phyloP scores from a whole-genome alignment of 129 eudicot species.

The Logfia minima region DNA sequence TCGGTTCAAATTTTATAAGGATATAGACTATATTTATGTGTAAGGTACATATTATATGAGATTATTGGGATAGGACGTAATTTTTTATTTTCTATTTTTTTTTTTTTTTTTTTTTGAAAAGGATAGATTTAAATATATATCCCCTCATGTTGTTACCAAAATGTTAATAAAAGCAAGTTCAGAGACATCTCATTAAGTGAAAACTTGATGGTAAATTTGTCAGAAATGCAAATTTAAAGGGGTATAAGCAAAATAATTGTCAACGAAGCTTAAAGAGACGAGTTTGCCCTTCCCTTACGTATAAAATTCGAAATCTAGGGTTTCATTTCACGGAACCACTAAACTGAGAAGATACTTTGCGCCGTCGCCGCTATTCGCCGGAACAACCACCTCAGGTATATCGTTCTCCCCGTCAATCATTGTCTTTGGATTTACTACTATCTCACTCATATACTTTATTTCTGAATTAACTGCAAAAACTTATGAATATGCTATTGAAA shows the following conservation, averaged over 20 bases:
- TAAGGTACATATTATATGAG: no score
- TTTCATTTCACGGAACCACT: not conserved
- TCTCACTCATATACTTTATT: not conserved
- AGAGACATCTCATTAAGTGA: not conserved
- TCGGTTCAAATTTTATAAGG: no score
- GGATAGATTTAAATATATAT: no score
- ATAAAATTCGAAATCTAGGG: not conserved
- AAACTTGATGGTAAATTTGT: not conserved
- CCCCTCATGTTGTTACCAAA: no score
- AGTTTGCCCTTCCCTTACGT: not conserved
- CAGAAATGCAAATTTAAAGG: not conserved
- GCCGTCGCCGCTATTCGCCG: not conserved
- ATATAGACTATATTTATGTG: no score
- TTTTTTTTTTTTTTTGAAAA: no score
- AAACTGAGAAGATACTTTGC: not conserved
- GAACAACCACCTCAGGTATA: not conserved
- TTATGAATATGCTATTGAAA: not conserved
- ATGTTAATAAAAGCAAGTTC: no score
- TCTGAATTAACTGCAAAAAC: not conserved
- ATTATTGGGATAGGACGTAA: no score
- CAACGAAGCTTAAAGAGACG: not conserved
- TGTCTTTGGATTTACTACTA: not conserved
- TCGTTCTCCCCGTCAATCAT: not conserved
- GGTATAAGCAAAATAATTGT: not conserved
- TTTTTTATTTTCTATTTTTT: no score